A percentile compares a stretch with the other conserved stretches of the same genome.
These are phyloP conservation scores for Pseudogymnoascus sp. DNA, from an alignment of 2,329 filamentous ascomycete genomes.

Conservation along the genomic window DNA sequence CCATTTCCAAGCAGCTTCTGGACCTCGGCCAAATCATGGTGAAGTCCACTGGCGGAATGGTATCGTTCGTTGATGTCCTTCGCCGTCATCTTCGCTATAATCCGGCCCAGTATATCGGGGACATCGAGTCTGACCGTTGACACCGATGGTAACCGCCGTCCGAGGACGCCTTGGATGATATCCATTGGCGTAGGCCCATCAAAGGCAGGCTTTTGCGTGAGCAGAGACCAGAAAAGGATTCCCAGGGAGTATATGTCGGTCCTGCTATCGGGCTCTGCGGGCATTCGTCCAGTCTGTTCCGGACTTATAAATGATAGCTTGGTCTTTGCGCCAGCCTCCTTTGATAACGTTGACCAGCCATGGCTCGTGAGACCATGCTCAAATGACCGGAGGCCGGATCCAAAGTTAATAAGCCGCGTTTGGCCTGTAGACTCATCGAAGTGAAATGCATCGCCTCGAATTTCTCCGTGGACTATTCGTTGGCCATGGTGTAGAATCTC, in stretches of 20 bases:
- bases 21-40: slow-evolving; percentile 68
- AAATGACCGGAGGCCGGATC: slow-evolving; percentile 78
- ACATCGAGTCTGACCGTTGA: slow-evolving; percentile 73
- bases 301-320: slow-evolving; percentile 90
- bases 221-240: slow-evolving; percentile 77
- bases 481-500: slow-evolving; percentile 88
- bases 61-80: slow-evolving; percentile 84
- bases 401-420: slow-evolving; percentile 77
- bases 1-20: slow-evolving; percentile 68
- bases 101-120: slow-evolving; percentile 70
- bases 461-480: slow-evolving; percentile 81
- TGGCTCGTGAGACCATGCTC: slow-evolving; percentile 81
- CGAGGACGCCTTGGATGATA: slow-evolving; percentile 82
- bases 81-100: slow-evolving; percentile 87
- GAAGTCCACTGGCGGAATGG: slow-evolving; percentile 78
- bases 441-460: slow-evolving; percentile 85
- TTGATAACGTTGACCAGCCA: slow-evolving; percentile 77
- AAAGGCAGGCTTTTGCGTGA: slow-evolving; percentile 73
- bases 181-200: slow-evolving; percentile 74
- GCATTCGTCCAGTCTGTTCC: slow-evolving; percentile 88
- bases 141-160: slow-evolving; percentile 67
- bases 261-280: slow-evolving; percentile 80
- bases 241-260: slow-evolving; percentile 93
- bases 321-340: slow-evolving; percentile 76
- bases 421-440: slow-evolving; percentile 62